Conservation (phyloP, 306 rosid species). For the Clitoria ternatea region DNA sequence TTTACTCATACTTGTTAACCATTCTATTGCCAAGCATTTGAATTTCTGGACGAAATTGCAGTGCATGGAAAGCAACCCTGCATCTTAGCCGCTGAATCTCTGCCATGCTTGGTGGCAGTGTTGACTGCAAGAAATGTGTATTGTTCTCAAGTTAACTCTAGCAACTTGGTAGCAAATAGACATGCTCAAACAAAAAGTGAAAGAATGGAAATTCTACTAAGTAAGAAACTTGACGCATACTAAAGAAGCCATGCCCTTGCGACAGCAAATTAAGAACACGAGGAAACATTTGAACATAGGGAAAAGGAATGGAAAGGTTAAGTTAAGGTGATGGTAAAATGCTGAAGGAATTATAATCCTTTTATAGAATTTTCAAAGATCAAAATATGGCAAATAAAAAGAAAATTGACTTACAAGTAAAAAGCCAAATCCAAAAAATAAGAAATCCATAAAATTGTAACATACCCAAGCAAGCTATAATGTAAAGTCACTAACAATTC, state of each 20-base stretch:
- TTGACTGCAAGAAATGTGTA: conserved; percentile 58
- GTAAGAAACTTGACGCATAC: background rate
- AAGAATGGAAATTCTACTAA: background rate
- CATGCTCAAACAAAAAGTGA: conserved; percentile 3
- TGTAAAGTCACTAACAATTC: too few relatives aligned
- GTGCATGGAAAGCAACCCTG: conserved; percentile 91
- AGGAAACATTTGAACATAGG: conserved; percentile 10
- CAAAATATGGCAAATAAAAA: background rate
- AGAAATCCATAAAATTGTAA: too few relatives aligned
- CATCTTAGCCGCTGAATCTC: conserved; percentile 93
- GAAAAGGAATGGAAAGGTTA: background rate
- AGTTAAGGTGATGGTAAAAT: conserved; percentile 10
- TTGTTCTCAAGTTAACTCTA: conserved; percentile 17
- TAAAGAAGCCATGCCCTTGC: background rate
- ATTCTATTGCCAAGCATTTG: conserved; percentile 64
- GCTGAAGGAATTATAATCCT: background rate
- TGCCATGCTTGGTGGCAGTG: conserved; percentile 74
- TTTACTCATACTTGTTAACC: conserved; percentile 68
- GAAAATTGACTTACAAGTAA: background rate
- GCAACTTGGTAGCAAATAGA: conserved; percentile 1
- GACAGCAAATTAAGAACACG: background rate
- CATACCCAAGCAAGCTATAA: too few relatives aligned
- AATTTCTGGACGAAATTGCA: conserved; percentile 79
- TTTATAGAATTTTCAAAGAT: conserved; percentile 11
- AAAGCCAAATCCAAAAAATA: background rate